Evolutionary conservation across 306 rosid genomes (phyloP).

Genomic region (Geum urbanum): DNA sequence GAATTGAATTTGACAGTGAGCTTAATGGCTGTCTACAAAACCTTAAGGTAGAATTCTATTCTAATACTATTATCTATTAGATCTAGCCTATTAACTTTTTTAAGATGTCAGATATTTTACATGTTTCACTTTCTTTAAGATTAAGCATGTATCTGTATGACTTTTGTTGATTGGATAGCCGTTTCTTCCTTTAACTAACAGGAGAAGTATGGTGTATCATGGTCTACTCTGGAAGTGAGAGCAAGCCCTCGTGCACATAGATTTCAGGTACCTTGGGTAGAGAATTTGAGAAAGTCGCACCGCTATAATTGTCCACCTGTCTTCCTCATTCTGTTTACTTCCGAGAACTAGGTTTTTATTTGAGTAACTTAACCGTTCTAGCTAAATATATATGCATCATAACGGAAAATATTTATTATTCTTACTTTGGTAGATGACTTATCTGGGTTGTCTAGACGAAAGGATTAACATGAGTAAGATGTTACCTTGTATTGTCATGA

Average conservation of each 20-base stretch:
- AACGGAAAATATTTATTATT: not conserved
- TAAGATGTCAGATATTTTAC: not conserved
- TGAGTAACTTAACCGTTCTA: not conserved
- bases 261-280: slow-evolving; percentile 58
- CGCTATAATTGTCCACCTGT: not conserved
- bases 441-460: not conserved
- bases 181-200: slow-evolving; percentile 27
- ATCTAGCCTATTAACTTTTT: not conserved
- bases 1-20: slow-evolving; percentile 43
- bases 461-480: not conserved
- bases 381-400: slow-evolving; percentile 1
- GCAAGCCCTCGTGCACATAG: slow-evolving; percentile 57
- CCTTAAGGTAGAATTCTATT: slow-evolving; percentile 51
- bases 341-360: not conserved
- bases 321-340: not conserved
- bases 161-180: slow-evolving; percentile 25
- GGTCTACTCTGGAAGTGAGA: slow-evolving; percentile 41
- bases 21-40: slow-evolving; percentile 56
- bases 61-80: not conserved
- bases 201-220: slow-evolving; percentile 61
- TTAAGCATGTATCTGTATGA: slow-evolving; percentile 3
- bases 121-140: slow-evolving; percentile 6
- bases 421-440: not conserved
- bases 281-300: not conserved
- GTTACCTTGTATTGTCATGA: not conserved